A percentile compares a stretch with the other conserved stretches of the same genome.
Conservation (phyloP, 78 protist genomes). For the Tieghemostelium lacteum region DNA sequence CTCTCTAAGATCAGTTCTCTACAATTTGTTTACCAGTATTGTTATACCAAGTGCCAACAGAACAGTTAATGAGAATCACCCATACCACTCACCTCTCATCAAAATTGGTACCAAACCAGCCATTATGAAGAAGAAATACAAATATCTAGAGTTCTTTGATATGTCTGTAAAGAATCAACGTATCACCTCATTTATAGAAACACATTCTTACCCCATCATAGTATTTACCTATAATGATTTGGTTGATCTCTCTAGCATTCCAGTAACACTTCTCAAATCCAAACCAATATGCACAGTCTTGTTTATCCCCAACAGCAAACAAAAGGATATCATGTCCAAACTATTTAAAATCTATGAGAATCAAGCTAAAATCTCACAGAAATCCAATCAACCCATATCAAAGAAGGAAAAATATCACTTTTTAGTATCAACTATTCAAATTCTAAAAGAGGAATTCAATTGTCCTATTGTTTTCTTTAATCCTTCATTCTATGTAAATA, state of each 20-base stretch:
- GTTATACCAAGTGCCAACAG: constrained; percentile 8
- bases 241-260: constrained; percentile 55
- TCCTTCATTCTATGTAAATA: constrained; percentile 74
- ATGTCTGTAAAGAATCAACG: not conserved
- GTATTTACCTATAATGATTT: constrained; percentile 66
- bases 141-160: constrained; percentile 67
- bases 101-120: constrained; percentile 62
- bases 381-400: not conserved
- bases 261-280: constrained; percentile 14
- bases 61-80: constrained; percentile 47
- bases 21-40: constrained; percentile 25
- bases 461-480: constrained; percentile 58
- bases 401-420: constrained; percentile 68
- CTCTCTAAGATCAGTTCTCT: constrained; percentile 1
- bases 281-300: constrained; percentile 60
- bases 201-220: constrained; percentile 19
- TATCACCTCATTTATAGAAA: constrained; percentile 18
- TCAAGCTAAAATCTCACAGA: constrained; percentile 13
- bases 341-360: constrained; percentile 50
- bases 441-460: constrained; percentile 53
- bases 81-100: constrained; percentile 73
- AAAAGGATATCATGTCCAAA: constrained; percentile 67
- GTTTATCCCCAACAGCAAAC: constrained; percentile 61
- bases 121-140: constrained; percentile 35
- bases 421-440: constrained; percentile 46